Evolutionary conservation across 768 basidiomycete species (phyloP).

Genomic region (Sarcodon aspratus): DNA sequence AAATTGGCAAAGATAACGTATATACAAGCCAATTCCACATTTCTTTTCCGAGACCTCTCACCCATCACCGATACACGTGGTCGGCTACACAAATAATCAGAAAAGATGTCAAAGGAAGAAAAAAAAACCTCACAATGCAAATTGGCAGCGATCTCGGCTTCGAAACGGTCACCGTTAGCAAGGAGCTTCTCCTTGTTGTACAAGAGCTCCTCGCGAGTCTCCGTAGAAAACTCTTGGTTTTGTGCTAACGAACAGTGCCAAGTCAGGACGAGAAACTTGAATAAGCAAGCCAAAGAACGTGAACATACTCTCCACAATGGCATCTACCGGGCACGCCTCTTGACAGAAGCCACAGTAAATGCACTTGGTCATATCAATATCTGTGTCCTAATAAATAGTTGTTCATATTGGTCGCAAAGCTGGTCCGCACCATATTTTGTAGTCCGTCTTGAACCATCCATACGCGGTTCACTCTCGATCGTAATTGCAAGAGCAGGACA

Average conservation of each 20-base stretch:
- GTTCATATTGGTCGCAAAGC: neutral
- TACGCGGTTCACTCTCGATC: conserved; percentile 93
- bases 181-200: conserved; percentile 99
- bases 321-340: conserved; percentile 98
- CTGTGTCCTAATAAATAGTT: conserved; percentile 24
- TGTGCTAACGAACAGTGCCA: conserved; percentile 47
- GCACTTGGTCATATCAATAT: conserved; percentile 99
- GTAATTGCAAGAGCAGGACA: conserved; percentile 99
- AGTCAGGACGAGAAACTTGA: conserved; percentile 5
- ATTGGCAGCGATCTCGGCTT: conserved; percentile 97
- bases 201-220: conserved; percentile 94
- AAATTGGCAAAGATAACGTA: too few species aligned
- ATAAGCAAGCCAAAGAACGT: conserved; percentile 3
- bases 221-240: conserved; percentile 96
- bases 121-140: conserved; percentile 41
- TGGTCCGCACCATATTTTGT: conserved; percentile 80
- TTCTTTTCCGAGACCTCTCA: neutral
- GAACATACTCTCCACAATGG: conserved; percentile 92
- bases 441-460: conserved; percentile 92
- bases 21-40: too few species aligned
- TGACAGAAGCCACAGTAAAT: conserved; percentile 99
- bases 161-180: conserved; percentile 90
- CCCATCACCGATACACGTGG: conserved; percentile 69
- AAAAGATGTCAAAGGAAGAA: conserved; percentile 7
- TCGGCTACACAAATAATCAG: conserved; percentile 41